Percentiles rank a stretch among this genome's conserved stretches.
Evolutionary conservation across 2,329 filamentous ascomycete genomes (phyloP).

Genomic region (Alternaria ethzedia): DNA sequence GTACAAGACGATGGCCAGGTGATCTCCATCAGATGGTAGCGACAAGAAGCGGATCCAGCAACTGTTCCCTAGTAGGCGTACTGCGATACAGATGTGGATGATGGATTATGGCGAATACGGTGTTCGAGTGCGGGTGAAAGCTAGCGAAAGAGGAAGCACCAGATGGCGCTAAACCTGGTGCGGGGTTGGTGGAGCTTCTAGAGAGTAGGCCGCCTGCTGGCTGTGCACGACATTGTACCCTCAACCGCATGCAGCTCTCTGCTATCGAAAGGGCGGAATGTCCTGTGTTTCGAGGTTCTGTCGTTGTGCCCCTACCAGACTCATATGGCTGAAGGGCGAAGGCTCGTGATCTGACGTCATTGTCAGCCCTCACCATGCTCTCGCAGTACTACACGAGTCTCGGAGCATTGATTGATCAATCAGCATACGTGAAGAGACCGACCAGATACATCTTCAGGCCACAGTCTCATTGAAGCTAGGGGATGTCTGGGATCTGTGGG

Average conservation of each 20-base stretch:
- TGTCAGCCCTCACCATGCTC: neutral
- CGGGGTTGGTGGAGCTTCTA: neutral
- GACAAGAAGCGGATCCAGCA: neutral
- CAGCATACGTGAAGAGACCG: neutral
- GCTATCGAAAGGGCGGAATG: neutral
- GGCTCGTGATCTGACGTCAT: neutral
- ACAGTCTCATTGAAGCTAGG: neutral
- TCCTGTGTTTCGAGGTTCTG: neutral
- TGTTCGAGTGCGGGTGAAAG: neutral
- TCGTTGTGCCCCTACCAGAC: neutral
- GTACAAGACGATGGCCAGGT: neutral
- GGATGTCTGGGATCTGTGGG: conserved; percentile 1
- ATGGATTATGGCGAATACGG: neutral
- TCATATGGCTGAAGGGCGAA: conserved; percentile 1
- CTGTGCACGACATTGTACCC: neutral
- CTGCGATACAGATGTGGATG: neutral
- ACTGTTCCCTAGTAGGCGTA: neutral
- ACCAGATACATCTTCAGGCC: neutral
- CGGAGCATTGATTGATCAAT: neutral
- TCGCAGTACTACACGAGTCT: neutral
- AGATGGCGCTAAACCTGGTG: neutral
- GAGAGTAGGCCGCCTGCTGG: neutral
- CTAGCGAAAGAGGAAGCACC: neutral
- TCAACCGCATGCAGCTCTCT: neutral
- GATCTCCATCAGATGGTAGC: neutral